Percentiles rank a stretch among this genome's conserved stretches.
Conservation (phyloP, 2,329 filamentous ascomycete species). For the Fusarium sp. region DNA sequence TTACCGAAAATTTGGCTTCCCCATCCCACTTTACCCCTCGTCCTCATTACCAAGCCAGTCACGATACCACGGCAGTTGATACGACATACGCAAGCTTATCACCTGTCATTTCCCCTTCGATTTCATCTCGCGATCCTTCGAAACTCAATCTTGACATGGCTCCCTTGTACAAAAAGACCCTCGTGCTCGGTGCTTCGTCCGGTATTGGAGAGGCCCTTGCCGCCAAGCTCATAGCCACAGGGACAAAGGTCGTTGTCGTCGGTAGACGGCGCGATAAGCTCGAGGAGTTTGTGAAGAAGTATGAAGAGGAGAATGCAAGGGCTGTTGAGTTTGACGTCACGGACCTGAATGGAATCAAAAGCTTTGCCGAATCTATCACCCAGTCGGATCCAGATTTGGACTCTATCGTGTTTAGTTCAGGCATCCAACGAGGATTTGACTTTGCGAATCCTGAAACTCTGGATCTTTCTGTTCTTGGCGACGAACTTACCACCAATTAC, state of each 20-base stretch:
- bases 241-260: constrained; percentile 58
- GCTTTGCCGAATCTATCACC: constrained; percentile 31
- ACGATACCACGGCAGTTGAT: not conserved
- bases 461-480: constrained; percentile 44
- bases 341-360: constrained; percentile 49
- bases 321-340: constrained; percentile 57
- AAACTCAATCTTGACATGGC: constrained; percentile 31
- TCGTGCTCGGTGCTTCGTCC: constrained; percentile 56
- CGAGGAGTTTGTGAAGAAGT: constrained; percentile 56
- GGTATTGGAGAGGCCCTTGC: constrained; percentile 46
- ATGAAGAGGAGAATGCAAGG: constrained; percentile 53
- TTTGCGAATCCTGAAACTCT: constrained; percentile 39
- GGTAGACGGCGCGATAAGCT: constrained; percentile 61
- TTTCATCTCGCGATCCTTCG: not conserved
- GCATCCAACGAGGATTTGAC: constrained; percentile 59
- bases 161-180: constrained; percentile 43
- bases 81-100: not conserved
- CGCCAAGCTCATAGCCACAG: constrained; percentile 54
- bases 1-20: not conserved
- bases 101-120: not conserved
- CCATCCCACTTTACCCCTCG: constrained; percentile 14
- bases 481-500: constrained; percentile 44
- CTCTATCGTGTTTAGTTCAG: constrained; percentile 67
- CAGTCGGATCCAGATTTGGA: constrained; percentile 46
- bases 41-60: not conserved